Evolutionary conservation across 2,329 filamentous ascomycete genomes (phyloP), one percentile per base, ranked within the genome.

Genomic region (Thermoascus crustaceus): DNA sequence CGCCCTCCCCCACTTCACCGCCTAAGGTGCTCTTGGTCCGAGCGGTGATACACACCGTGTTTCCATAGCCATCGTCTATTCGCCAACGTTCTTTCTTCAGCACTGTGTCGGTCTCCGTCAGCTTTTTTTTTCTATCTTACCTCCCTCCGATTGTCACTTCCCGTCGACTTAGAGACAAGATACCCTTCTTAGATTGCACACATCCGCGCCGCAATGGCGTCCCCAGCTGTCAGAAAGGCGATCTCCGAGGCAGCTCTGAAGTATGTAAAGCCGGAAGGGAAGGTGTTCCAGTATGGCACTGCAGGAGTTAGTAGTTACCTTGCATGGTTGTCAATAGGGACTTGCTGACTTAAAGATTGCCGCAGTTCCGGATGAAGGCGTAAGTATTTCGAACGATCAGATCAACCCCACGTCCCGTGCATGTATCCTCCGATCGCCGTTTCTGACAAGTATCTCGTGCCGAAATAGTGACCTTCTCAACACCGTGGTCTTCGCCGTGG

Each of bases 401-500:
- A 52, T 50, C 45, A 50, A 39, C 48, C 49, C 49, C 47, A 46
- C 48, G 46, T 52, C 47, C 50, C 49, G 45, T 44, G 27, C 29
- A 21, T 32, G 33, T 47, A 46, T 50, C 50, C 53, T 53, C 48
- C 52, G 50, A 52, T 53, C 44, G 43, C 41, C 46, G 37, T 39
- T 43, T 45, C 50, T 53, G 54, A 57, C 46, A 55, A 41, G 30
- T 42, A 44, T 41, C 46, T 49, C 66, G 58, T 40, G 36, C 31
- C 25, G 43, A 34, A 37, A 43, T 52, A 78, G 75, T 40, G 81
- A 87, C 52, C 75, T 94, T 38, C 82, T 96, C 52, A 85, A 93
- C 57, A 91, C 86, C 22, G 86, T 98, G 45, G 78, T 94, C 49
- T 95, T 89, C 66, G 82, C 88, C 30, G 88, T 95, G 46, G 91